Percentiles rank a stretch among this genome's conserved stretches.
phyloP scores from a whole-genome alignment of 2,329 filamentous ascomycete species.

The Aureobasidium subglaciale region DNA sequence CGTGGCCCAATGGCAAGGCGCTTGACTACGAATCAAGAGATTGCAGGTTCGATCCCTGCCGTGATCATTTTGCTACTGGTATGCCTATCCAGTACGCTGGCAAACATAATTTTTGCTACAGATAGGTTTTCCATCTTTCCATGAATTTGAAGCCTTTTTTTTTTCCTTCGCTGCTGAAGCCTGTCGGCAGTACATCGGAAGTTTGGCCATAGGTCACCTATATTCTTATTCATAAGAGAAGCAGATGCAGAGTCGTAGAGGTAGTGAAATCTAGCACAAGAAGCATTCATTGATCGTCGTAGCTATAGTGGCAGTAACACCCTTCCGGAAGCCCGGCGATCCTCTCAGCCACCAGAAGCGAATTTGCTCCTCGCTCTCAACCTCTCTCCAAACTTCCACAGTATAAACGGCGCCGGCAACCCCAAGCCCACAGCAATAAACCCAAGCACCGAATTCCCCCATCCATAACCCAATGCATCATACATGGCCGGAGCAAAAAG shows the following conservation, averaged over 20 bases:
- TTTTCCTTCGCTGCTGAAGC: too few relatives aligned
- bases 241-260: background rate
- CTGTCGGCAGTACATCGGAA: background rate
- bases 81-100: background rate
- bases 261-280: background rate
- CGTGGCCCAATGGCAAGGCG: conserved; percentile 52
- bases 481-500: conserved; percentile 52
- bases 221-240: background rate
- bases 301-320: too few relatives aligned
- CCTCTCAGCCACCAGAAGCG: conserved; percentile 6
- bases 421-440: conserved; percentile 49
- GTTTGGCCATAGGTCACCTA: background rate
- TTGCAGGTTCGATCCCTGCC: conserved; percentile 19
- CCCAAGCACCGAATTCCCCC: conserved; percentile 49
- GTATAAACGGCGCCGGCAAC: conserved; percentile 41
- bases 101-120: background rate
- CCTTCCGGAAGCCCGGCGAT: too few relatives aligned
- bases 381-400: conserved; percentile 36
- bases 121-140: background rate
- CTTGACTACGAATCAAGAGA: conserved; percentile 44
- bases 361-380: conserved; percentile 22
- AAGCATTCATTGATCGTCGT: too few relatives aligned
- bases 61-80: conserved; percentile 13
- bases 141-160: background rate
- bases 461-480: conserved; percentile 38